phyloP scores from a whole-genome alignment of 352 stramenopile genomes.

The Phytophthora foliorum region DNA sequence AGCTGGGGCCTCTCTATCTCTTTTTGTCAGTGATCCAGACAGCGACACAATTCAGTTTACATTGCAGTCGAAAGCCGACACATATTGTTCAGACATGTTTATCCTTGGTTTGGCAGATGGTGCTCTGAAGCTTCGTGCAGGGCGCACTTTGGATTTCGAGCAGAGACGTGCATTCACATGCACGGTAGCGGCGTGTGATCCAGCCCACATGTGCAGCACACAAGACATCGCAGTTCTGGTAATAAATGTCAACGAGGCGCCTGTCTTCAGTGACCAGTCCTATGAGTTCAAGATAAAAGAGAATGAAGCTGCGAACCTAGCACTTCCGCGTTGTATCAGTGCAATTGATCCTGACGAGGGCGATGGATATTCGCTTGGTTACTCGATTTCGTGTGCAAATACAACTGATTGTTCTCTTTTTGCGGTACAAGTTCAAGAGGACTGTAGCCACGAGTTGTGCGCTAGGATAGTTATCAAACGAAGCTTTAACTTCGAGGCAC shows the following conservation, averaged over 20 bases:
- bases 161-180: constrained; percentile 47
- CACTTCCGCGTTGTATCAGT: constrained; percentile 46
- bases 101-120: constrained; percentile 39
- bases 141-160: constrained; percentile 53
- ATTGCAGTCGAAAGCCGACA: constrained; percentile 62
- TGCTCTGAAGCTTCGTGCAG: constrained; percentile 39
- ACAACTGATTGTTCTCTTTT: constrained; percentile 50
- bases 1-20: constrained; percentile 29
- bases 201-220: constrained; percentile 53
- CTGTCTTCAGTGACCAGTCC: constrained; percentile 41
- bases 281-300: constrained; percentile 54
- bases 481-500: constrained; percentile 55
- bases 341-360: constrained; percentile 57
- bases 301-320: constrained; percentile 27
- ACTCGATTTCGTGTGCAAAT: constrained; percentile 47
- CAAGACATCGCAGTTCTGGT: constrained; percentile 55
- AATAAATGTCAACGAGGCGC: constrained; percentile 64
- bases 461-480: constrained; percentile 46
- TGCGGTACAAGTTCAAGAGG: constrained; percentile 41
- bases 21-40: constrained; percentile 52
- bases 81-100: constrained; percentile 60
- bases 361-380: constrained; percentile 47
- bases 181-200: constrained; percentile 64
- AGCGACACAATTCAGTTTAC: constrained; percentile 55
- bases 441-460: constrained; percentile 48